Evolutionary conservation across 2,329 filamentous ascomycete species (phyloP), one percentile per base, ranked within the genome.

Genomic region (Capronia epimyces): DNA sequence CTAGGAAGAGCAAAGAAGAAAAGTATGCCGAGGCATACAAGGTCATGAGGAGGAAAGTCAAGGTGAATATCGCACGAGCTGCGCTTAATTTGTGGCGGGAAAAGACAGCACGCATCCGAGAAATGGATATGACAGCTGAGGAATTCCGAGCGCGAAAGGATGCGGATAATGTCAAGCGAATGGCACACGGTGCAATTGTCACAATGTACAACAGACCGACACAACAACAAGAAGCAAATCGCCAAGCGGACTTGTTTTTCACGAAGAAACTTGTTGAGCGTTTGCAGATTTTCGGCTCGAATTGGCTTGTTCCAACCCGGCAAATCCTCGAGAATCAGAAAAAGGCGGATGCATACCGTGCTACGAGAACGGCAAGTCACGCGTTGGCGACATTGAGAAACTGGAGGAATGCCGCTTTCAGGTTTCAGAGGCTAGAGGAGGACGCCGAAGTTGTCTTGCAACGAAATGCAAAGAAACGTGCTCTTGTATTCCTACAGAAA

Each of bases 1-100:
- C 52, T 22, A 49, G 40, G 27, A 24, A 39, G 16, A 50, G 43
- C 16, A 57, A 57, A 27, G 34, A 55, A 13, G 46, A 27, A n/a
- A 54, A 50, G 43, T 57, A 57, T 43, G 24, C 40, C 3, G 49
- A 50, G 2, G 52, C 55, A 7, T 57, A 57, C 52, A 54, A 57
- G 31, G 31, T 13, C 12, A 57, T 57, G 52, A 47, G 55, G 31
- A 31, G 49, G 27, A 55, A 50, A 24, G 55, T 57, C 29, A 57
- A 57, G 40, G 34, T 48, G 25, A 54, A 54, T 10, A 55, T 57
- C 8, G 55, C 51, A 21, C 49, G 49, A n/a, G 46, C 52, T 3
- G 52, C 51, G 22, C 48, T 57, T 13, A 45, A 27, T 18, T 31
- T 39, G 25, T 57, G 55, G 55, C 43, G 52, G 37, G 22, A 45